Evolutionary conservation across 1,139 yeast genomes (phyloP).

Genomic region (Saccharomyces hybrid): DNA sequence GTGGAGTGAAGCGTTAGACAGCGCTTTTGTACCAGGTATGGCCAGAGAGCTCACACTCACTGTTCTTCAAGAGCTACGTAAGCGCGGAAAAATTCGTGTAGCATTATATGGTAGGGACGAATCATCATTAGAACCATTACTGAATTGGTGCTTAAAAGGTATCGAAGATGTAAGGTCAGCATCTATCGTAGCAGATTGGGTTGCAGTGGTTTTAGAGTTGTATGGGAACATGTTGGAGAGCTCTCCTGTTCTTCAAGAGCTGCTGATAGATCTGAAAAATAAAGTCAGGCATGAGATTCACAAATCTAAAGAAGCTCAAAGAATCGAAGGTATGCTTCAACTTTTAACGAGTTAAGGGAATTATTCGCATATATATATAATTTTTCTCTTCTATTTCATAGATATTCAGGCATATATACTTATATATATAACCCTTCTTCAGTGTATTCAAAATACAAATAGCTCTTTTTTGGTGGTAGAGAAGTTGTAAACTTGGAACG

Average conservation of each 20-base stretch:
- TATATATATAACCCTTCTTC: conserved; percentile 1
- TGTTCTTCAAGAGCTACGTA: conserved; percentile 74
- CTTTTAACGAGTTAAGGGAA: conserved; percentile 42
- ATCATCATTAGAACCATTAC: conserved; percentile 70
- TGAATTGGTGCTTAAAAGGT: conserved; percentile 73
- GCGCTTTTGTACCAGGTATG: conserved; percentile 71
- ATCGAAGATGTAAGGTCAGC: conserved; percentile 78
- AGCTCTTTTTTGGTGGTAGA: too few species aligned
- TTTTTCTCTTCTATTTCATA: not conserved
- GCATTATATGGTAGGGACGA: conserved; percentile 81
- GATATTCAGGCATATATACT: not conserved
- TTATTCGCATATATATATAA: not conserved
- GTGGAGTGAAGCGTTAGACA: conserved; percentile 89
- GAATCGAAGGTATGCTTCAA: conserved; percentile 89
- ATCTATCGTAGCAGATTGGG: conserved; percentile 70
- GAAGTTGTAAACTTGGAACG: not conserved
- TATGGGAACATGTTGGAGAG: conserved; percentile 65
- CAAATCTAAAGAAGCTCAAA: conserved; percentile 81
- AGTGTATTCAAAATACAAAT: not conserved
- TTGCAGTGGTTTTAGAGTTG: conserved; percentile 73
- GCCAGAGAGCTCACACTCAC: conserved; percentile 75
- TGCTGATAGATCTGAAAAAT: conserved; percentile 51
- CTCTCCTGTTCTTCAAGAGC: conserved; percentile 74
- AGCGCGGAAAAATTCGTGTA: conserved; percentile 78
- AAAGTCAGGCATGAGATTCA: conserved; percentile 61